Base-by-base conservation (phyloP, 2,329 filamentous ascomycete species). In the Helotiales sp. region DNA sequence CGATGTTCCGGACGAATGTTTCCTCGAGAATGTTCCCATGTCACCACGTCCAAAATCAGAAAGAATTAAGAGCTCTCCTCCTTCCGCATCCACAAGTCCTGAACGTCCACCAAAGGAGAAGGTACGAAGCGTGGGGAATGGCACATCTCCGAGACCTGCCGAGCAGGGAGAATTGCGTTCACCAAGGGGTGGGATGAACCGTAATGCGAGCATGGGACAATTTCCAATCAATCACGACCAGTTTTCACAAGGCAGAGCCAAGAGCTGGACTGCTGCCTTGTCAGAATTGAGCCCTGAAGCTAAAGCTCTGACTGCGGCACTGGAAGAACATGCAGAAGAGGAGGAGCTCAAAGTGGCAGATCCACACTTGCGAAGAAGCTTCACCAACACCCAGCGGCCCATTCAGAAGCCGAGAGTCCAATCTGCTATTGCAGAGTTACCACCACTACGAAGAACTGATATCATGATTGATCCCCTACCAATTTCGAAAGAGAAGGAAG, bases 381-480 rank as follows among this genome's bases (percentile, higher is more conserved):
- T 71, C 51, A 69, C 72, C 60, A 63, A 68, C 53, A 63, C 73
- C 75, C 73, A 59, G 63, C 76, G 62, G 70, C 64, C 70, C 54
- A 7, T 50, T 17, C 75, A 79, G 10, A 76, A 75, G 48, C 84
- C 81, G 62, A 80, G 85, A 36, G 78, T 85, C 58, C 88, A 84
- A 78, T 79, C 87, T 74, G 76, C 93, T 69, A 74, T 87, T 74
- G 76, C 93, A 80, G 33, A 87, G 81, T 48, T 89, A 80, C 86
- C 77, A 85, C 53, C 86, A 12, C 52, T 72, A 22, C 62, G 70
- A 54, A 63, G 67, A 65, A 87, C 85, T 40, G 89, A 92, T 66
- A 87, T 91, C 63, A 90, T 93, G 82, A 91, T 93, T 60, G 90
- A 95, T 67, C 90, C 90, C 3, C 77, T 95, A 33, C 90, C 90